Percentiles rank a stretch among this genome's conserved stretches.
These are phyloP conservation scores for Cryptosporidium parvum DNA, from an alignment of 169 alveolate species.

Conservation along the genomic window DNA sequence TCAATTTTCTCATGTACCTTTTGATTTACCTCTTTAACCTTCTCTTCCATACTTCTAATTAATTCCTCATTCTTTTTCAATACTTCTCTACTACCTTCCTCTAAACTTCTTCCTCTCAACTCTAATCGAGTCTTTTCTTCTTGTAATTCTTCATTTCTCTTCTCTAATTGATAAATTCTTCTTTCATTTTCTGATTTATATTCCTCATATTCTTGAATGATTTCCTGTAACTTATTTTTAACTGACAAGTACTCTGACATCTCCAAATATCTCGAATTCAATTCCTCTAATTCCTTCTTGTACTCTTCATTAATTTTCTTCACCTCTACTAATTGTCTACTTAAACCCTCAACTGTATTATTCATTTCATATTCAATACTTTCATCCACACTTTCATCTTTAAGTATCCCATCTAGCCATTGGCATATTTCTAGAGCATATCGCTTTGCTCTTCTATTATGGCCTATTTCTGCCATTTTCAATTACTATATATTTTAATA, in stretches of 20 bases:
- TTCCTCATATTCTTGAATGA: slow-evolving; percentile 35
- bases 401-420: slow-evolving; percentile 57
- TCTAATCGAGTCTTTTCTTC: slow-evolving; percentile 54
- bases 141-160: slow-evolving; percentile 19
- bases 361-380: slow-evolving; percentile 58
- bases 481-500: neutral
- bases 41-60: neutral
- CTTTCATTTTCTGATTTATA: slow-evolving; percentile 17
- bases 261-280: slow-evolving; percentile 32
- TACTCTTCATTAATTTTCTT: slow-evolving; percentile 26
- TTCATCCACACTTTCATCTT: slow-evolving; percentile 38
- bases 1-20: slow-evolving; percentile 16
- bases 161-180: slow-evolving; percentile 34
- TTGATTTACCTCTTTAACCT: slow-evolving; percentile 25
- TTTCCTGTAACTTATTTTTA: slow-evolving; percentile 22
- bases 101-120: slow-evolving; percentile 5
- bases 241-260: slow-evolving; percentile 37
- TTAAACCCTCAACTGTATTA: slow-evolving; percentile 56
- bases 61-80: slow-evolving; percentile 47
- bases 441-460: slow-evolving; percentile 67
- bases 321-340: slow-evolving; percentile 14
- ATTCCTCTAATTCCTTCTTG: slow-evolving; percentile 47
- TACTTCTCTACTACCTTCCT: slow-evolving; percentile 4
- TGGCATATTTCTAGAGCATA: slow-evolving; percentile 70
- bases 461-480: slow-evolving; percentile 42